Base-by-base conservation (phyloP, 2,329 filamentous ascomycete genomes). In the Rhinocladiella similis region DNA sequence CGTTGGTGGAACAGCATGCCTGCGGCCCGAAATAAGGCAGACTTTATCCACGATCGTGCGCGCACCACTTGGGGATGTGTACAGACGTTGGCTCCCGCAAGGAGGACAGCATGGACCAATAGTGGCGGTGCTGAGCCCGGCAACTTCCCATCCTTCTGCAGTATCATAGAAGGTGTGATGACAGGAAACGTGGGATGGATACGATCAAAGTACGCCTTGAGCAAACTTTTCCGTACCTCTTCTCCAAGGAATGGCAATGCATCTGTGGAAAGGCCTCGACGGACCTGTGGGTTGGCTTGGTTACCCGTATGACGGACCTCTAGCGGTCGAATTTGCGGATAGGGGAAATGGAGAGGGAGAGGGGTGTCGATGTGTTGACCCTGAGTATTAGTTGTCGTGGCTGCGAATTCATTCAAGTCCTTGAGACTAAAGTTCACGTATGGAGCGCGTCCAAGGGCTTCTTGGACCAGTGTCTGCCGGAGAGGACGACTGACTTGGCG, bases 1-100 rank as follows among this genome's bases (percentile, higher is more conserved):
- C 81, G 75, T 19, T 72, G 74, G 63, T 83, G 80, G 41, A 82
- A 79, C 1, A 83, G 68, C 57, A 75, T 73, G 63, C 82, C 83
- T 13, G 79, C 77, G n/a, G 80, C 75, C n/a, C 77, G 75, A 59
- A 81, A 82, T 62, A 83, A 79, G 6, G 73, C 69, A 1, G 75
- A 68, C 59, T 80, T 80, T 13, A 77, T 68, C 5, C 75, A 66
- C 47, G 79, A 74, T 2, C 75, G 70, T 3, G 16, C 10, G 18
- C 50, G 12, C 35, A 74, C 73, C 5, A 69, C 68, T 39, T 70
- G 71, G 3, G 68, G 66, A 43, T 52, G 49, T 29, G 71, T 70
- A 25, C 73, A 71, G 2, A 80, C 77, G 65, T 82, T 81, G 0
- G 78, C 75, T 1, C 81, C 80, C 2, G 79, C 79, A 2, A 82